phyloP scores from a whole-genome alignment of 257 asterid species.

The Plantago ovata region DNA sequence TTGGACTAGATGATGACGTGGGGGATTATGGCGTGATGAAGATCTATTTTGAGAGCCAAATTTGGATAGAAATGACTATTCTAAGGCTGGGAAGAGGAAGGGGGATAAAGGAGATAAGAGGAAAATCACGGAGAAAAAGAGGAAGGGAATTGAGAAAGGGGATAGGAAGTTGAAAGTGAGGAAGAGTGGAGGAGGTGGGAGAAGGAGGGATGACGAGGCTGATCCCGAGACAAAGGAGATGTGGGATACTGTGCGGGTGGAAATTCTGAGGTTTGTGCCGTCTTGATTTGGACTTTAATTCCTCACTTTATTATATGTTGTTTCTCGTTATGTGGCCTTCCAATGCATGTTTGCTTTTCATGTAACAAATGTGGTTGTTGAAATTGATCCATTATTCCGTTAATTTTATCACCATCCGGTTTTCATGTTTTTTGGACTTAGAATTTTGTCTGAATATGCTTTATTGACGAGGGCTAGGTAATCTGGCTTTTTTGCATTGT shows the following conservation, averaged over 20 bases:
- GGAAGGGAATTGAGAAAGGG: slow-evolving; percentile 43
- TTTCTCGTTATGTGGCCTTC: not conserved
- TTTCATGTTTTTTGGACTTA: slow-evolving; percentile 17
- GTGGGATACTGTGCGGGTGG: slow-evolving; percentile 89
- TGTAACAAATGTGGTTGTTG: slow-evolving; percentile 5
- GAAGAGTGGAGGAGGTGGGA: slow-evolving; percentile 54
- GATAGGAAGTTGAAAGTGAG: slow-evolving; percentile 51
- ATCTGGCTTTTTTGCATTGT: not conserved
- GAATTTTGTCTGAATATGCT: not conserved
- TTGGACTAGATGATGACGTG: slow-evolving; percentile 47
- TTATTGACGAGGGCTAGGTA: not conserved
- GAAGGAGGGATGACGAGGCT: slow-evolving; percentile 57
- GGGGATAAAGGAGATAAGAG: slow-evolving; percentile 41
- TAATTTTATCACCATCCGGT: not conserved
- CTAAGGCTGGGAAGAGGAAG: slow-evolving; percentile 49
- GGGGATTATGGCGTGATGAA: slow-evolving; percentile 23
- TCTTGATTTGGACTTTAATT: slow-evolving; percentile 1
- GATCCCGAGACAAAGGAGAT: slow-evolving; percentile 93
- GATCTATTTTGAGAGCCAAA: slow-evolving; percentile 42
- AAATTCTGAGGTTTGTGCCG: slow-evolving; percentile 37
- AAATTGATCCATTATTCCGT: slow-evolving; percentile 7
- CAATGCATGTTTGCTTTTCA: not conserved
- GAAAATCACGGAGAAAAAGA: slow-evolving; percentile 39
- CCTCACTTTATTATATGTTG: not conserved
- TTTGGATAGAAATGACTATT: slow-evolving; percentile 45